These are phyloP conservation scores for Euphrasia arctica DNA, from an alignment of 305 asterid genomes.

Conservation along the genomic window DNA sequence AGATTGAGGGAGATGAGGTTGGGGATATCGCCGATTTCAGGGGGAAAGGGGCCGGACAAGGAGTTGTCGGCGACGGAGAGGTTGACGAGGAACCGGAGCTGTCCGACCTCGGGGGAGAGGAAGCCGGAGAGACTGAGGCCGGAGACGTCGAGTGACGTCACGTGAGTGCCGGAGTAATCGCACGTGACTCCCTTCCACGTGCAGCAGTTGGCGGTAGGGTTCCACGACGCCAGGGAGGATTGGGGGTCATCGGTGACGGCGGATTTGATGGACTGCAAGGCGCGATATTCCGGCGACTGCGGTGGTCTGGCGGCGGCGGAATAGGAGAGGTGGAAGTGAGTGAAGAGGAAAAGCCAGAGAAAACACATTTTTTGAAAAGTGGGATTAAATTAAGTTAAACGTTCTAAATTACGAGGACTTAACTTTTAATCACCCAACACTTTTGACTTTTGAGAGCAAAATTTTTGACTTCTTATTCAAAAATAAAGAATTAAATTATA, in stretches of 20 bases:
- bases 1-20: slow-evolving; percentile 56
- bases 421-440: no score
- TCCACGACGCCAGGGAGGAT: slow-evolving; percentile 58
- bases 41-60: slow-evolving; percentile 59
- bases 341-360: slow-evolving; percentile 37
- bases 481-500: no score
- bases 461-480: no score
- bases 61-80: slow-evolving; percentile 57
- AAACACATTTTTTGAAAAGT: slow-evolving; percentile 37
- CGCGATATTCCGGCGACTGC: slow-evolving; percentile 45
- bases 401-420: no score
- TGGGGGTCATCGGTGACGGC: slow-evolving; percentile 61
- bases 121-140: slow-evolving; percentile 51
- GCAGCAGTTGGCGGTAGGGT: slow-evolving; percentile 48
- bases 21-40: slow-evolving; percentile 42
- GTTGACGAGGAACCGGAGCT: slow-evolving; percentile 49
- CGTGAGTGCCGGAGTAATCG: slow-evolving; percentile 52
- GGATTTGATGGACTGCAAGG: slow-evolving; percentile 60
- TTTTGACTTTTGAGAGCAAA: no score
- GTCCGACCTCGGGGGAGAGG: slow-evolving; percentile 52
- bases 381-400: no score
- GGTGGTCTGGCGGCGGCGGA: slow-evolving; percentile 34
- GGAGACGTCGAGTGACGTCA: slow-evolving; percentile 57
- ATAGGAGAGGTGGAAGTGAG: slow-evolving; percentile 19
- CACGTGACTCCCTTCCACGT: slow-evolving; percentile 70